phyloP scores from a whole-genome alignment of 129 eudicot species.

The Arctium lappa region DNA sequence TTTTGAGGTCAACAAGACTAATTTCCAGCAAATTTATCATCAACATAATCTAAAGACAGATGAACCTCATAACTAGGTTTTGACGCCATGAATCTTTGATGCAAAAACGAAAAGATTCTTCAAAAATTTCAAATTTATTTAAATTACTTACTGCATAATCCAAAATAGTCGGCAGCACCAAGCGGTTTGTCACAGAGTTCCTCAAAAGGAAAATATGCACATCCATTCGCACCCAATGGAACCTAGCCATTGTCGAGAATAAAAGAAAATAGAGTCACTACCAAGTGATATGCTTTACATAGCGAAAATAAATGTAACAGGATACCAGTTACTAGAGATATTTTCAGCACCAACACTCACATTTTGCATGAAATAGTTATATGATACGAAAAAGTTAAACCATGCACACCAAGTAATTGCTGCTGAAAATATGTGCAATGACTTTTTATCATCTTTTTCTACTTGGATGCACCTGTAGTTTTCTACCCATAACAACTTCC shows the following conservation, averaged over 20 bases:
- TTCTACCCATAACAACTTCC: slow-evolving; percentile 98
- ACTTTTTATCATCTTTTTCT: background rate
- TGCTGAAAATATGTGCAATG: background rate
- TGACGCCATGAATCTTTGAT: background rate
- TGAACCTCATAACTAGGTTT: background rate
- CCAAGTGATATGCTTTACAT: background rate
- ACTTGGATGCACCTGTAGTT: slow-evolving; percentile 55
- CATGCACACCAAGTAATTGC: background rate
- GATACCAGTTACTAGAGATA: background rate
- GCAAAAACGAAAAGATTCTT: background rate
- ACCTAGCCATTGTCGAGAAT: slow-evolving; percentile 37
- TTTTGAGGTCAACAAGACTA: slow-evolving; percentile 6
- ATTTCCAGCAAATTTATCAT: background rate
- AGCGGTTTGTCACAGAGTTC: slow-evolving; percentile 95
- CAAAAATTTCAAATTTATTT: background rate
- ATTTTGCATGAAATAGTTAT: background rate
- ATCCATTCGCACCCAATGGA: slow-evolving; percentile 92
- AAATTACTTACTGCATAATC: slow-evolving; percentile 73
- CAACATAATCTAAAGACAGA: background rate
- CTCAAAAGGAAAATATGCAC: slow-evolving; percentile 90
- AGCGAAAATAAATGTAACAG: background rate
- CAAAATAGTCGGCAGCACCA: slow-evolving; percentile 99
- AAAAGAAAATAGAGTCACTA: background rate
- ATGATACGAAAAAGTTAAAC: background rate
- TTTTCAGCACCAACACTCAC: background rate